Evolutionary conservation across 495 filamentous ascomycete species (phyloP).

Genomic region (Aspergillus egyptiacus): DNA sequence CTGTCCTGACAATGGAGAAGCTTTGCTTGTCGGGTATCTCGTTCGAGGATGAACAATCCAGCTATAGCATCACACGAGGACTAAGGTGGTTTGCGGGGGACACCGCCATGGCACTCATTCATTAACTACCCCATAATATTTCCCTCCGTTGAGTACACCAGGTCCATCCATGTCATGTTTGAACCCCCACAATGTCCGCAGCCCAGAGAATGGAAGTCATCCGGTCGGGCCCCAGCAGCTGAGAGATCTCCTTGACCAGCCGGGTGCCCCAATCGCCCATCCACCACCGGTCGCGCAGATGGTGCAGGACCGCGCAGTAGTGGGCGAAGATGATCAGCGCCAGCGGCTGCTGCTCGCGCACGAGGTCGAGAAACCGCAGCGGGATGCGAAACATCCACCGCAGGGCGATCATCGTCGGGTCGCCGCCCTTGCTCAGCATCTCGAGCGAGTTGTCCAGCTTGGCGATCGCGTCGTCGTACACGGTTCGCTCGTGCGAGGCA

Average conservation of each 20-base stretch:
- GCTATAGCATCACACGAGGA: too few species aligned
- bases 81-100: too few species aligned
- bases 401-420: slow-evolving; percentile 1
- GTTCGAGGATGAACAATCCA: too few species aligned
- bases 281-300: slow-evolving; percentile 5
- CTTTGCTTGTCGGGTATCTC: too few species aligned
- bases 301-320: slow-evolving; percentile 3
- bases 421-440: slow-evolving; percentile 4
- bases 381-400: slow-evolving; percentile 7
- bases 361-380: background rate
- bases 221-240: background rate
- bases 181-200: background rate
- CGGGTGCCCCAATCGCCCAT: slow-evolving; percentile 1
- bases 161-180: too few species aligned
- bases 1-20: too few species aligned
- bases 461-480: slow-evolving; percentile 1
- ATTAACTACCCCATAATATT: too few species aligned
- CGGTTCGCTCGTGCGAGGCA: background rate
- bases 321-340: slow-evolving; percentile 1
- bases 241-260: slow-evolving; percentile 6
- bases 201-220: slow-evolving; percentile 1
- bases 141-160: too few species aligned
- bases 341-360: background rate
- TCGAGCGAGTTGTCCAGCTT: background rate
- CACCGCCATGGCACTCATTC: too few species aligned